Conservation (phyloP, 2,329 filamentous ascomycete genomes). For the Polychaeton citri region DNA sequence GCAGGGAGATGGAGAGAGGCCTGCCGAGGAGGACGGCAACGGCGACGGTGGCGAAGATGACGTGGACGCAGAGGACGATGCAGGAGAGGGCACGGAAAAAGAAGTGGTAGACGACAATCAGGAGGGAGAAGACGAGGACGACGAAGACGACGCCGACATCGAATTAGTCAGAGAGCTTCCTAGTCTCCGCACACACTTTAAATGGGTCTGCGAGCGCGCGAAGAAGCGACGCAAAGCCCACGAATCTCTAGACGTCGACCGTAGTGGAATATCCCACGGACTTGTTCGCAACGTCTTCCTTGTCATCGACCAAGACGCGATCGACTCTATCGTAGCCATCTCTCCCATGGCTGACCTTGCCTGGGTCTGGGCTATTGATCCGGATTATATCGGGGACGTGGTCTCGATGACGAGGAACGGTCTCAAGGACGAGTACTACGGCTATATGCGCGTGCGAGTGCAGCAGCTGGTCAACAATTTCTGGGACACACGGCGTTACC, state of each 20-base stretch:
- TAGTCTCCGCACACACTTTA: constrained; percentile 3
- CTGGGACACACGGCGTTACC: constrained; percentile 3
- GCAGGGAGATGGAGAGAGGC: no score
- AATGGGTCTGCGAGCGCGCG: constrained; percentile 4
- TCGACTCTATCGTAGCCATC: constrained; percentile 1
- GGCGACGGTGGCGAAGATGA: not conserved
- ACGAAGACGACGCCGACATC: constrained; percentile 5
- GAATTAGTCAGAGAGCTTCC: constrained; percentile 3
- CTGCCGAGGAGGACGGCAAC: not conserved
- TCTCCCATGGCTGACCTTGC: constrained; percentile 1
- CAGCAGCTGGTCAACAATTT: constrained; percentile 7
- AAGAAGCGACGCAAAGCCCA: constrained; percentile 4
- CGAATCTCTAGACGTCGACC: constrained; percentile 1
- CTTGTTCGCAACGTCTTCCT: constrained; percentile 3
- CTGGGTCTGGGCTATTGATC: constrained; percentile 5
- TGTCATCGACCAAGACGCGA: constrained; percentile 3
- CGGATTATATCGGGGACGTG: constrained; percentile 2
- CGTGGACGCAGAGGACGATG: not conserved
- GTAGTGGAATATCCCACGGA: constrained; percentile 2
- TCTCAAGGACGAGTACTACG: constrained; percentile 3
- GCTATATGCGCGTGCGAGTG: constrained; percentile 6
- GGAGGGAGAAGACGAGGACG: not conserved
- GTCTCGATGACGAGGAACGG: not conserved
- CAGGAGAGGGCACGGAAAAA: not conserved
- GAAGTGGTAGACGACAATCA: not conserved